phyloP scores from a whole-genome alignment of 2,329 filamentous ascomycete species.

The Aspergillus carbonarius region DNA sequence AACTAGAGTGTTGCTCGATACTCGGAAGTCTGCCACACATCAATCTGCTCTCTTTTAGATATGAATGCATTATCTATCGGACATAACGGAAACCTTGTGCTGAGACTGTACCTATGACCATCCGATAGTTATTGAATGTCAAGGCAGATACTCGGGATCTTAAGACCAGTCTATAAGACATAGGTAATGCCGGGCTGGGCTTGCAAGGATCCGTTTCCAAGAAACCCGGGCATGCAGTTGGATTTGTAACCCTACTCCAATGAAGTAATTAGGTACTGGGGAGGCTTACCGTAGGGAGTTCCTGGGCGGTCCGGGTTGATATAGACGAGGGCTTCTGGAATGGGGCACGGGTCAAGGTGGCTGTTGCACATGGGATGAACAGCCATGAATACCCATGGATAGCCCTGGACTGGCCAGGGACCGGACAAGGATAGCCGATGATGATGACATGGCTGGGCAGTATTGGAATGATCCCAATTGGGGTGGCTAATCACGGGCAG shows the following conservation, averaged over 20 bases:
- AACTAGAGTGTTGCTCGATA: constrained; percentile 12
- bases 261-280: no score
- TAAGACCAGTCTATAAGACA: neutral
- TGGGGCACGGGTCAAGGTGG: no score
- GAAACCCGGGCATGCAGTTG: neutral
- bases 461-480: neutral
- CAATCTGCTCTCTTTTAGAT: neutral
- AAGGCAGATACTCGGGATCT: neutral
- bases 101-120: neutral
- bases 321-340: no score
- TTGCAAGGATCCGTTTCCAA: neutral
- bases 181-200: neutral
- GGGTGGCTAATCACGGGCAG: neutral
- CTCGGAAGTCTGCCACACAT: neutral
- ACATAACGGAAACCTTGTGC: neutral
- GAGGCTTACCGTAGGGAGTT: no score
- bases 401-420: neutral
- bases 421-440: neutral
- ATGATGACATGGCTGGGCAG: neutral
- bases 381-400: no score
- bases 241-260: no score
- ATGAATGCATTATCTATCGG: constrained; percentile 5
- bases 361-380: no score
- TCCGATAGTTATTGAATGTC: neutral
- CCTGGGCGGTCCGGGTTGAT: no score